Base-by-base conservation (phyloP, 2,329 filamentous ascomycete genomes). In the Paradendryphiella salina region DNA sequence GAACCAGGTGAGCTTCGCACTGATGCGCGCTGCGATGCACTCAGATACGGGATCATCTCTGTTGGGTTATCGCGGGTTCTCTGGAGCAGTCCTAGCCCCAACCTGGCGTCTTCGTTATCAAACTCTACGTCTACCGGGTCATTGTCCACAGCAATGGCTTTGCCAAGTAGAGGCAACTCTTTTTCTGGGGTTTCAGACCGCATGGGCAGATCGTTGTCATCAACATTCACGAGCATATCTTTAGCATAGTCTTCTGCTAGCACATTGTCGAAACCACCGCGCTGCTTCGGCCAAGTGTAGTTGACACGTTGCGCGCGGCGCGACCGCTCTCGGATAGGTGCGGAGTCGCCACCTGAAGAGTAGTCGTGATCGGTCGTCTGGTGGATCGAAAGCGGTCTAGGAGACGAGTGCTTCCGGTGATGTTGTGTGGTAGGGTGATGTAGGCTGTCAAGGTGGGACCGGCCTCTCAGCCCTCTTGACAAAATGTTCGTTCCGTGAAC, bases 1-100 rank as follows among this genome's bases (percentile, higher is more conserved):
- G 54, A 60, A 5, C 48, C 46, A 2, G 56, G 33, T 0, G 56
- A 43, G 1, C 57, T 37, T 11, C 48, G 60, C 11, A 71, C 45
- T 1, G 41, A 21, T 1, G 20, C 23, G 37, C 67, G 64, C 41
- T 73, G 56, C n/a, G 46, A 38, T 5, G 21, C 50, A 5, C 55
- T 54, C 1, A 74, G 41, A 45, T 73, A 74, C 4, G 69, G 69
- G 8, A 63, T 34, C 1, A 23, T 49, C n/a, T 52, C 29, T 7
- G 21, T 10, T 8, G 4, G 17, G 15, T 10, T 5, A 31, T 13
- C 34, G 10, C 20, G 18, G 3, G 13, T 17, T 1, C 21, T 23
- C 17, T 41, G 39, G 1, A 36, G 38, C 6, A 50, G 26, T 17
- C 26, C 18, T 10, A 69, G 23, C 8, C 55, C 64, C 3, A 69